Base-by-base conservation (phyloP, 495 filamentous ascomycete species). In the Cercophora scortea region DNA sequence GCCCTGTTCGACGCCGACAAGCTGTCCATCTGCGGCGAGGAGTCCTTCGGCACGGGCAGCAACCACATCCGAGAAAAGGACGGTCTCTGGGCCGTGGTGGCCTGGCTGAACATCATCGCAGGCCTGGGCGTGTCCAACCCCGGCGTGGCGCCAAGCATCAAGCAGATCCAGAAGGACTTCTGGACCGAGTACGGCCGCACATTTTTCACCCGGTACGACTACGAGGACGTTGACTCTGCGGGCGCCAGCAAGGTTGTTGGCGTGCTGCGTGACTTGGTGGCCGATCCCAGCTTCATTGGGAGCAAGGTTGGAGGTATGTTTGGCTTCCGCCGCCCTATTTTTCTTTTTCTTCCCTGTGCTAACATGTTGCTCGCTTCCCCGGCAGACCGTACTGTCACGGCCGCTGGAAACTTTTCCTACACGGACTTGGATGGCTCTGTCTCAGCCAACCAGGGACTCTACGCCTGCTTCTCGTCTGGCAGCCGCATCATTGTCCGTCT, bases 41-140 rank as follows among this genome's bases (percentile, higher is more conserved):
- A 98, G 78, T 91, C 86, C 48, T 98, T 98, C 67, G 93, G 93
- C 39, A 98, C 93, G 2, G 93, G 93, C n/a, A 92, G 87, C 78
- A 96, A 98, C 75, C 93, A 98, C 70, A 95, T 98, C 66, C 86
- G 93, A 50, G 93, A 98, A 81, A 98, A 98, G 79, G 93, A 98
- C 60, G 93, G 93, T 42, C 76, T 97, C 47, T 98, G 93, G 93
- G 93, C 93, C 53, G 79, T 98, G 47, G 87, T 96, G 19, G 93
- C 93, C 36, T 98, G 93, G 93, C 69, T 98, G 64, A 98, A 98
- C 73, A 94, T 98, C 69, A 95, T 98, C 62, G 94, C 93, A 41
- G 93, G 89, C 54, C 82, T 97, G 12, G 90, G 90, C 49, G 80
- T 95, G 72, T 76, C 89, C 57, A 81, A 88, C 64, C 81, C 87